These are phyloP conservation scores for Scheffersomyces cryptocercus DNA, from an alignment of 1,139 yeast species.

Conservation along the genomic window DNA sequence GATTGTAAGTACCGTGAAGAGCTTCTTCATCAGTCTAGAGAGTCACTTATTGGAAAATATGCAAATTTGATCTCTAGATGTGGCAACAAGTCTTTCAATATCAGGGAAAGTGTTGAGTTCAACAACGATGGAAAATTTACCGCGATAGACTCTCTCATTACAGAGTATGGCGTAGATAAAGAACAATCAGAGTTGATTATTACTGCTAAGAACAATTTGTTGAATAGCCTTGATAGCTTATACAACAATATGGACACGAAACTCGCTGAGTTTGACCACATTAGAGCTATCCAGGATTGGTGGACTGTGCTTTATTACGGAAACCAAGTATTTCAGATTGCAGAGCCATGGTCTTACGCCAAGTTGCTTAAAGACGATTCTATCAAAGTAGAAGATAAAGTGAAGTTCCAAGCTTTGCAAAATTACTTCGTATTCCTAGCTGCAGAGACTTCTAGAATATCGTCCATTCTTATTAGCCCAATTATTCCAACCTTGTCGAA, in stretches of 20 bases:
- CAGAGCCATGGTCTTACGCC: constrained; percentile 60
- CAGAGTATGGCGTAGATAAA: constrained; percentile 11
- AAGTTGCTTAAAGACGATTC: constrained; percentile 30
- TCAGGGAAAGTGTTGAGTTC: constrained; percentile 44
- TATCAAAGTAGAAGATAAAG: constrained; percentile 22
- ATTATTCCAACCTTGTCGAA: constrained; percentile 67
- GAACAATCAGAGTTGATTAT: constrained; percentile 16
- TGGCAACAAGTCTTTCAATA: constrained; percentile 68
- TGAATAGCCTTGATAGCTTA: constrained; percentile 19
- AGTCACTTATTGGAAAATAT: constrained; percentile 74
- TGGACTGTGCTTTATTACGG: constrained; percentile 64
- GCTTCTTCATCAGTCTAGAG: constrained; percentile 57
- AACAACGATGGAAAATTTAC: constrained; percentile 21
- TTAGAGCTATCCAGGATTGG: constrained; percentile 60
- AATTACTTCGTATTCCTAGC: constrained; percentile 62
- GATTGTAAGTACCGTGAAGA: constrained; percentile 80
- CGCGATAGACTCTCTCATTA: constrained; percentile 25
- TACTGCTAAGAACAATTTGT: constrained; percentile 17
- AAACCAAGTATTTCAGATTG: constrained; percentile 60
- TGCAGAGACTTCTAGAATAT: constrained; percentile 69
- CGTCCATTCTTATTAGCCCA: constrained; percentile 68
- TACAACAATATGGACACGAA: constrained; percentile 37
- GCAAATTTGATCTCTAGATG: constrained; percentile 77
- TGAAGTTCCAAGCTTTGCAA: constrained; percentile 29
- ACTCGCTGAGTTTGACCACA: constrained; percentile 53